Conservation (phyloP, 2,329 filamentous ascomycete genomes). For the Coniosporium uncinatum region DNA sequence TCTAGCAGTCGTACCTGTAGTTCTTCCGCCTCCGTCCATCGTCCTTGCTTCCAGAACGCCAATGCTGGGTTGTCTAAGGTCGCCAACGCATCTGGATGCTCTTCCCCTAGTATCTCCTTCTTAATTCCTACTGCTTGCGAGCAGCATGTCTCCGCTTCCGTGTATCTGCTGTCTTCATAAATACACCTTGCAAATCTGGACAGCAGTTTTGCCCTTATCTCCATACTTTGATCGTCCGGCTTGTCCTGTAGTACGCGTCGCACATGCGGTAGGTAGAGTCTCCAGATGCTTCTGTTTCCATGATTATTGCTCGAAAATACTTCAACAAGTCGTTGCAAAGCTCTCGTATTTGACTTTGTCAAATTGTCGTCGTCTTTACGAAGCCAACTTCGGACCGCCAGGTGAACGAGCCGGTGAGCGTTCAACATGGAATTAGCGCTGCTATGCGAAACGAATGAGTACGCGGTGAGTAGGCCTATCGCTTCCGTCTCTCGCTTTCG, state of each 20-base stretch:
- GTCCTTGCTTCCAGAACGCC: conserved; percentile 7
- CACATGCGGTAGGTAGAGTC: conserved; percentile 8
- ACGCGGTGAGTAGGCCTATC: conserved; percentile 12
- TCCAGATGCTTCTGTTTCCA: conserved; percentile 14
- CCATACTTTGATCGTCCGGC: neutral
- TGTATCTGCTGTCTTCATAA: conserved; percentile 9
- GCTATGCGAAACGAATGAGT: conserved; percentile 14
- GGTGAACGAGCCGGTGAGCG: conserved; percentile 13
- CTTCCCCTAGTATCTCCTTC: conserved; percentile 1
- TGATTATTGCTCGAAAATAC: conserved; percentile 12
- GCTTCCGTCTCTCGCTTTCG: conserved; percentile 10
- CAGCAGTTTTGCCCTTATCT: neutral
- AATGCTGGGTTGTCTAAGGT: conserved; percentile 9
- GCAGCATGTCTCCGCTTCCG: neutral
- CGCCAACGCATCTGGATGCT: conserved; percentile 1
- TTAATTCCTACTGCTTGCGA: neutral
- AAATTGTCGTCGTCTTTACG: conserved; percentile 4
- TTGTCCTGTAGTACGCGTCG: neutral
- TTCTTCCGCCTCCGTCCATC: conserved; percentile 8
- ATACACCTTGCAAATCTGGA: conserved; percentile 10
- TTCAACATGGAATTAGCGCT: conserved; percentile 8
- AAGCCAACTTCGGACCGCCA: conserved; percentile 11
- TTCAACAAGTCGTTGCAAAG: conserved; percentile 8
- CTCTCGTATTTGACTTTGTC: conserved; percentile 5
- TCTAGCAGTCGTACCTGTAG: conserved; percentile 3